Base-by-base conservation (phyloP, 1,284 basidiomycete species). In the Stygiomarasmius scandens region DNA sequence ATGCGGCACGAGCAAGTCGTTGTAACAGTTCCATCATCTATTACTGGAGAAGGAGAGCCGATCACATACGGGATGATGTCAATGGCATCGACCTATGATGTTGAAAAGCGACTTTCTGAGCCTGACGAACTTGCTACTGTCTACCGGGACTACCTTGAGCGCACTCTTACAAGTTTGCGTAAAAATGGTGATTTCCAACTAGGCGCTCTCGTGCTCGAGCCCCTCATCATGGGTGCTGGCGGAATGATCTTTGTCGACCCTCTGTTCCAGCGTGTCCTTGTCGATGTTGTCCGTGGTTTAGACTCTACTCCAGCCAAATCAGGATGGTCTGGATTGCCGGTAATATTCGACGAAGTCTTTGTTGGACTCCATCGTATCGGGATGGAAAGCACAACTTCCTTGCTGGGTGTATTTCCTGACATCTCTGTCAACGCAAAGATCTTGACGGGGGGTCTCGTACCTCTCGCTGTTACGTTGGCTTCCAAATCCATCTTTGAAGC, bases 231-330 rank as follows among this genome's bases (percentile, higher is more conserved):
- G 82, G 96, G 96, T 14, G 96, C 96, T 0, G 96, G 94, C 0
- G 96, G 96, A 0, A 98, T 98, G 96, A 79, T 96, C 41, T 98
- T 98, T 69, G 95, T 98, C 49, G 96, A 99, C 67, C 96, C 96
- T 1, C 86, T 99, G 34, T 98, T 96, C 81, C 96, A 99, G 70
- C 84, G 92, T 20, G 77, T 95, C 41, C 74, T 99, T 59, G 78
- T 98, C 49, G 93, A 97, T 64, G 82, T 86, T 2, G 91, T 93
- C 5, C 86, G 96, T 32, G 78, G 76, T 2, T 64, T 67, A 20
- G 68, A 66, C 14, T 55, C 56, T 16, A 14, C 66, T 10, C 51
- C 63, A 16, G 53, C 64, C 4, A 61, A 65, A 2, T 58, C 68
- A 14, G 68, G 68, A 20, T 93, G 90, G 89, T 78, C 76, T 8